Conservation (phyloP, 257 asterid genomes). For the Marsdenia floribunda region DNA sequence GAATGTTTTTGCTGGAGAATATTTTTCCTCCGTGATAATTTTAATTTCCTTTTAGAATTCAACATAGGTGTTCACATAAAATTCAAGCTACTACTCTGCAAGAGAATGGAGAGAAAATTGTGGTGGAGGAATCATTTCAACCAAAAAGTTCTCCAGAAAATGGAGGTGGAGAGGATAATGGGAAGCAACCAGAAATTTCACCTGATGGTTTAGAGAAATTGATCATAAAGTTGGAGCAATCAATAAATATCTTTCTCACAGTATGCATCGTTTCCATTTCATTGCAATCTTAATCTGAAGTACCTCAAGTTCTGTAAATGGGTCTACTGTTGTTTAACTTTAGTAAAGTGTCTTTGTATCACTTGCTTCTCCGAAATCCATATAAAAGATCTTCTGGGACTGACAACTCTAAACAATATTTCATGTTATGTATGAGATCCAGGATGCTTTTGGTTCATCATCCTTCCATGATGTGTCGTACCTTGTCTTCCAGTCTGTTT, state of each 20-base stretch:
- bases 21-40: constrained; percentile 1
- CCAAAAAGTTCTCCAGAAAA: constrained; percentile 51
- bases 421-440: not conserved
- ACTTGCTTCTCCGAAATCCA: not conserved
- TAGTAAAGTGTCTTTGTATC: not conserved
- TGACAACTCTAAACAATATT: not conserved
- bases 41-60: constrained; percentile 10
- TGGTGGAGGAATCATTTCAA: constrained; percentile 62
- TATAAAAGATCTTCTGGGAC: not conserved
- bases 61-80: constrained; percentile 33
- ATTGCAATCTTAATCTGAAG: not conserved
- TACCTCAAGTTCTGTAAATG: not conserved
- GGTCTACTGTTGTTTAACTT: not conserved
- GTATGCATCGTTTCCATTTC: constrained; percentile 29
- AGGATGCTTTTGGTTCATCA: not conserved
- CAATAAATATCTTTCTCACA: constrained; percentile 79
- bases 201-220: constrained; percentile 54
- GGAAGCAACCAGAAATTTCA: constrained; percentile 35
- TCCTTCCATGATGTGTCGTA: too few relatives aligned
- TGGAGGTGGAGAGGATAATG: constrained; percentile 39
- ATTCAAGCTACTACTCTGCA: constrained; percentile 61
- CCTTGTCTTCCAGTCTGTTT: not conserved
- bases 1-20: not conserved
- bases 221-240: constrained; percentile 78
- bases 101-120: constrained; percentile 73